Conservation (phyloP, 1,284 basidiomycete species). For the Athelia psychrophila region DNA sequence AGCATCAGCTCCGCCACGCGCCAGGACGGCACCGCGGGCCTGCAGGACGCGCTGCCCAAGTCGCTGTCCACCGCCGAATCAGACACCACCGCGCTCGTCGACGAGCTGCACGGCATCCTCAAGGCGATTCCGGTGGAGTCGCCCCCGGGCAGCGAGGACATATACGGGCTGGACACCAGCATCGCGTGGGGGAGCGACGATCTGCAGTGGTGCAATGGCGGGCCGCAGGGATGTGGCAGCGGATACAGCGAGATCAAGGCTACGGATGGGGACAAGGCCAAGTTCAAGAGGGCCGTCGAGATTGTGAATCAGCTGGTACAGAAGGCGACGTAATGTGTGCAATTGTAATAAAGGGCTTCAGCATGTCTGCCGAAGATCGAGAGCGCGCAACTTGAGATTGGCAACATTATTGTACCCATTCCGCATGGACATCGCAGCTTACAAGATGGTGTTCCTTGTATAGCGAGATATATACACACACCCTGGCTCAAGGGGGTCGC, state of each 20-base stretch:
- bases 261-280: slow-evolving; percentile 56
- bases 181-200: slow-evolving; percentile 61
- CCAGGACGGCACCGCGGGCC: slow-evolving; percentile 40
- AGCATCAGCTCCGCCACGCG: slow-evolving; percentile 47
- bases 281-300: slow-evolving; percentile 65
- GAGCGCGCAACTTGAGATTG: too few relatives aligned
- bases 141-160: slow-evolving; percentile 62
- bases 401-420: too few relatives aligned
- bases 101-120: slow-evolving; percentile 56
- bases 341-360: too few relatives aligned
- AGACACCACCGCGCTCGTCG: slow-evolving; percentile 37
- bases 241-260: slow-evolving; percentile 47
- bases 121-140: slow-evolving; percentile 53
- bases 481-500: too few relatives aligned
- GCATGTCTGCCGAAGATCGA: too few relatives aligned
- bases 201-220: slow-evolving; percentile 60
- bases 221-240: slow-evolving; percentile 54
- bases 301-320: slow-evolving; percentile 55
- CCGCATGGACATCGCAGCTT: too few relatives aligned
- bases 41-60: slow-evolving; percentile 44
- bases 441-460: too few relatives aligned
- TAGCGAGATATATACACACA: too few relatives aligned
- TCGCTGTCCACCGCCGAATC: slow-evolving; percentile 33
- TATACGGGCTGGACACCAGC: slow-evolving; percentile 66
- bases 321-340: slow-evolving; percentile 22